Evolutionary conservation across 2,329 filamentous ascomycete species (phyloP).

Genomic region (Neonectria coccinea): DNA sequence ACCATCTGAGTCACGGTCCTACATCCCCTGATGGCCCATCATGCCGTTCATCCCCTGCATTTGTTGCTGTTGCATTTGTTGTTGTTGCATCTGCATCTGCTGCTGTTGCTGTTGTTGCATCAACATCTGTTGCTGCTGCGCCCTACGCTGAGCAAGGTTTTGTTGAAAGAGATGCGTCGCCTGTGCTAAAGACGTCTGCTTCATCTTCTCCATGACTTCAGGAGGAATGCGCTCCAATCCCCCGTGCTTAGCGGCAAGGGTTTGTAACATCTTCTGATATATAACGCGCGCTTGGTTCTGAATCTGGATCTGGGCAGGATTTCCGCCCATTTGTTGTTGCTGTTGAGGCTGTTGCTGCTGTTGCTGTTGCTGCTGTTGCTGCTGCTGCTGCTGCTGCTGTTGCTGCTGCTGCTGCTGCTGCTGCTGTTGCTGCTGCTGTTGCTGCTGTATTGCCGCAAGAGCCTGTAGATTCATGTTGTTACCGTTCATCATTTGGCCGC

Average conservation of each 20-base stretch:
- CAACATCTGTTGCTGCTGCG: conserved; percentile 51
- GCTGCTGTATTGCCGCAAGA: conserved; percentile 54
- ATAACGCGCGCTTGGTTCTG: conserved; percentile 52
- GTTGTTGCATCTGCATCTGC: conserved; percentile 38
- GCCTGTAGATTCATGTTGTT: conserved; percentile 56
- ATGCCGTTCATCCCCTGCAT: conserved; percentile 64
- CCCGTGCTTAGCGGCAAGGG: conserved; percentile 53
- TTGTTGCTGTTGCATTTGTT: conserved; percentile 38
- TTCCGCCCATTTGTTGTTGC: conserved; percentile 50
- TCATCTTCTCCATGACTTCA: conserved; percentile 60
- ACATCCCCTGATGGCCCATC: conserved; percentile 65
- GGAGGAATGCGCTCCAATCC: conserved; percentile 59
- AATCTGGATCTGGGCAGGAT: conserved; percentile 48
- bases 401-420: conserved; percentile 48
- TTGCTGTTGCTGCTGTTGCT: conserved; percentile 49
- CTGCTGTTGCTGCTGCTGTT: conserved; percentile 51
- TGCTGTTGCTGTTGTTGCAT: conserved; percentile 55
- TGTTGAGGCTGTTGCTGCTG: conserved; percentile 47
- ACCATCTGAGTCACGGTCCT: conserved; percentile 15
- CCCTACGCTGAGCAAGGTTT: conserved; percentile 48
- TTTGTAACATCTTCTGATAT: conserved; percentile 54
- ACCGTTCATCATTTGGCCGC: conserved; percentile 56
- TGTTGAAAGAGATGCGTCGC: conserved; percentile 54
- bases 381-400: conserved; percentile 48
- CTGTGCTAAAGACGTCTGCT: conserved; percentile 54